Evolutionary conservation across 108 stramenopile species (phyloP), one percentile per base, ranked within the genome.

Genomic region (Skeletonema menzelii): DNA sequence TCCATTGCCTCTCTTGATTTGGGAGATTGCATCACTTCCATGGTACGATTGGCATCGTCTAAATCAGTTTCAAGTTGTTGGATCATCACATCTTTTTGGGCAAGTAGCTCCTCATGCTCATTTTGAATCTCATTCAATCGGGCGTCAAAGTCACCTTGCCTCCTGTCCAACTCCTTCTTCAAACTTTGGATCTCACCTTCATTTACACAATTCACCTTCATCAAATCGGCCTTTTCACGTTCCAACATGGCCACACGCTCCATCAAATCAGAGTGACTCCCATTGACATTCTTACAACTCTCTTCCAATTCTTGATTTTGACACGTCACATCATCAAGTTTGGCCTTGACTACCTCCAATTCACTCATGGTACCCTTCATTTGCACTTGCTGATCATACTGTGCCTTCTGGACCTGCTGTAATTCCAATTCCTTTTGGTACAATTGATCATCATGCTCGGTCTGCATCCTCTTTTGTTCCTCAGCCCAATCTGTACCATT

Each of bases 141-240:
- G 1, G 8, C 5, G 1, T 53, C 49, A 53, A n/a, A 53, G 1
- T 53, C 49, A 53, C 0, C 10, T 22, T 20, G 15, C 2, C 11
- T 60, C 59, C 20, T 46, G 5, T 28, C 44, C 44, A 82, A 61
- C 20, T 38, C 15, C 7, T 27, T 3, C 20, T 60, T 76, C 27
- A 64, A 64, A 14, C 32, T 49, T 10, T 59, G 42, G 31, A 71
- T 15, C 24, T 65, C 64, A 34, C 40, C 28, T 17, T 76, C 63
- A 8, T 70, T 47, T 2, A 1, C 17, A 24, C 46, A 31, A 11
- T 73, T 17, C 35, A 13, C 30, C 28, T 69, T 31, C 42, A 57
- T 46, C 28, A 17, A 12, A 7, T 56, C 61, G 2, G 10, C 22
- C 59, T 60, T 60, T 22, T 40, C 27, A 24, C 38, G n/a, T 64